Evolutionary conservation across 108 stramenopile genomes (phyloP).

Genomic region (Conticribra guillardii): DNA sequence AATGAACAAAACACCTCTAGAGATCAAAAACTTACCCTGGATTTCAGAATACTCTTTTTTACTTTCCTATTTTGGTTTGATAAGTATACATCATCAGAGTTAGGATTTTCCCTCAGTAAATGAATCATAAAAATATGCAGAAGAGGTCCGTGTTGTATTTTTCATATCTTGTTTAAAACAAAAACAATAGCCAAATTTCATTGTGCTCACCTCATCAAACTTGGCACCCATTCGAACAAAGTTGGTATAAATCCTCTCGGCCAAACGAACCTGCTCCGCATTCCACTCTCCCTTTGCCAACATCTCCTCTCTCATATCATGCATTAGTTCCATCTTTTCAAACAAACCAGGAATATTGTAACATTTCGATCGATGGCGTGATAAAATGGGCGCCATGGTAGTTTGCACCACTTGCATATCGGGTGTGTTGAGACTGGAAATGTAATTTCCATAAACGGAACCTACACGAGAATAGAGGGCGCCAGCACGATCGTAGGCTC

Average conservation of each 20-base stretch:
- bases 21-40: constrained; percentile 27
- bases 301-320: constrained; percentile 47
- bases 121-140: too few species aligned
- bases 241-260: constrained; percentile 70
- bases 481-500: constrained; percentile 66
- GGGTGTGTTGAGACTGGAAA: constrained; percentile 52
- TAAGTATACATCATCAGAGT: too few species aligned
- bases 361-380: constrained; percentile 48
- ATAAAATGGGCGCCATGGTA: constrained; percentile 62
- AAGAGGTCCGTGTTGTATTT: too few species aligned
- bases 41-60: constrained; percentile 70
- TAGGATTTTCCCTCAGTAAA: too few species aligned
- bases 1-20: background rate
- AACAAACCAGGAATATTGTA: constrained; percentile 77
- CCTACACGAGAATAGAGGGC: constrained; percentile 22
- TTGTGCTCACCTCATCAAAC: too few species aligned
- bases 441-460: constrained; percentile 58
- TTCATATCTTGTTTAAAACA: too few species aligned
- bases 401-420: constrained; percentile 66
- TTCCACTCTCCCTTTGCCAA: constrained; percentile 44
- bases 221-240: constrained; percentile 74
- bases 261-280: constrained; percentile 61
- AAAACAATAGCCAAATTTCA: too few species aligned
- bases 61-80: too few species aligned
- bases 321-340: constrained; percentile 54